A percentile compares a stretch with the other conserved stretches of the same genome.
Evolutionary conservation across 169 alveolate species (phyloP).

Genomic region (Cryptosporidium sp.): DNA sequence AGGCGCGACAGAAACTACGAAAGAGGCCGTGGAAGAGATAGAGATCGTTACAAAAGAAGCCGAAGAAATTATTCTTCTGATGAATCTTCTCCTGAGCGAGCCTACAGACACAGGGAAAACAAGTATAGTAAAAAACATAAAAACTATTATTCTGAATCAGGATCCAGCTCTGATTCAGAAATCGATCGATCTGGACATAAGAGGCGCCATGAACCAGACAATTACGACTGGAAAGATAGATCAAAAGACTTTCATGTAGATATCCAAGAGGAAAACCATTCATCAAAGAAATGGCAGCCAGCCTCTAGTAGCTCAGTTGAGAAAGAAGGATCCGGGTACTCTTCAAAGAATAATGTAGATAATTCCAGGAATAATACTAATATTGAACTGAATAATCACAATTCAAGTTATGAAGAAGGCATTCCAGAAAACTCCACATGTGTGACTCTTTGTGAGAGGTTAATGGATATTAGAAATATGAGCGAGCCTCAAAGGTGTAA

Average conservation of each 20-base stretch:
- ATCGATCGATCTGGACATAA: constrained; percentile 5
- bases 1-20: constrained; percentile 31
- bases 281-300: constrained; percentile 30
- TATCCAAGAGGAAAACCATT: constrained; percentile 6
- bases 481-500: constrained; percentile 58
- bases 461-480: constrained; percentile 59
- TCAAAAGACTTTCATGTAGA: constrained; percentile 15
- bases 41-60: constrained; percentile 35
- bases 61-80: constrained; percentile 42
- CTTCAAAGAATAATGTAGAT: constrained; percentile 41
- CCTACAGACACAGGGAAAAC: constrained; percentile 9
- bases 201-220: constrained; percentile 29
- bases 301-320: constrained; percentile 20
- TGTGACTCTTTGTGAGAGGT: constrained; percentile 59
- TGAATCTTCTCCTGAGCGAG: constrained; percentile 66
- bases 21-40: constrained; percentile 42
- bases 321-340: neutral
- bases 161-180: constrained; percentile 23
- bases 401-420: neutral
- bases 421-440: constrained; percentile 38
- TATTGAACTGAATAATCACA: neutral
- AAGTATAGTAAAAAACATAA: constrained; percentile 33
- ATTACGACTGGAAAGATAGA: constrained; percentile 27
- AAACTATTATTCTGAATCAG: constrained; percentile 50
- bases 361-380: neutral